Conservation (phyloP, 495 filamentous ascomycete genomes). For the Xylaria grammica region DNA sequence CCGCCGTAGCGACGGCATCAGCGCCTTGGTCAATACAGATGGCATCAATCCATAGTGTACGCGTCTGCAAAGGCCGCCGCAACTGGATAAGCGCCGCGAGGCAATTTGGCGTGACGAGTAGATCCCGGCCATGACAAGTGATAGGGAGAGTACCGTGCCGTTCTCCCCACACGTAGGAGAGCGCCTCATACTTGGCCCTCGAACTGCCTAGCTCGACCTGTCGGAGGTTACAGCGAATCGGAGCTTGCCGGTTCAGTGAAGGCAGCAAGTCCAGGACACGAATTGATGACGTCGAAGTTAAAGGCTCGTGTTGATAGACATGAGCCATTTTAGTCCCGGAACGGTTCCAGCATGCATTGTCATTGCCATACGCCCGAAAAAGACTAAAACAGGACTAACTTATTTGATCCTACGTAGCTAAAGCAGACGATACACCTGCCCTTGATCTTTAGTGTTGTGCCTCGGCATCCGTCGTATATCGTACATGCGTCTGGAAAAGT, state of each 20-base stretch:
- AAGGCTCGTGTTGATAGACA: background rate
- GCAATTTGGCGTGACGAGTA: slow-evolving; percentile 1
- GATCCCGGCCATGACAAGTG: background rate
- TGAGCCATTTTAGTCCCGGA: background rate
- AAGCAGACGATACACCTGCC: too few relatives aligned
- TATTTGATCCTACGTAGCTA: too few relatives aligned
- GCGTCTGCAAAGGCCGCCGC: background rate
- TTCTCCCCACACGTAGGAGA: slow-evolving; percentile 21
- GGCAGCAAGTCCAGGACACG: background rate
- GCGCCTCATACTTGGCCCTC: slow-evolving; percentile 15
- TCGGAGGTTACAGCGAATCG: background rate
- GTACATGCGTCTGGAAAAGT: too few relatives aligned
- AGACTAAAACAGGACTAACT: too few relatives aligned
- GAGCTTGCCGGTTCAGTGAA: background rate
- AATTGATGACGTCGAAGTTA: background rate
- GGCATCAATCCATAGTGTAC: slow-evolving; percentile 38
- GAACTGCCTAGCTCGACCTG: background rate
- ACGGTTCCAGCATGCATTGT: too few relatives aligned
- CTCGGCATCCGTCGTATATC: too few relatives aligned
- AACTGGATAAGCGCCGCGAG: background rate
- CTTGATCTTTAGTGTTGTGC: too few relatives aligned
- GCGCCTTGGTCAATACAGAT: slow-evolving; percentile 41
- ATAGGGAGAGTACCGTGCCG: background rate
- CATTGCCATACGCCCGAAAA: too few relatives aligned
- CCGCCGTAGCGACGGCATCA: slow-evolving; percentile 10